These are phyloP conservation scores for Eucalyptus victrix DNA, from an alignment of 345 rosid genomes.

Conservation along the genomic window DNA sequence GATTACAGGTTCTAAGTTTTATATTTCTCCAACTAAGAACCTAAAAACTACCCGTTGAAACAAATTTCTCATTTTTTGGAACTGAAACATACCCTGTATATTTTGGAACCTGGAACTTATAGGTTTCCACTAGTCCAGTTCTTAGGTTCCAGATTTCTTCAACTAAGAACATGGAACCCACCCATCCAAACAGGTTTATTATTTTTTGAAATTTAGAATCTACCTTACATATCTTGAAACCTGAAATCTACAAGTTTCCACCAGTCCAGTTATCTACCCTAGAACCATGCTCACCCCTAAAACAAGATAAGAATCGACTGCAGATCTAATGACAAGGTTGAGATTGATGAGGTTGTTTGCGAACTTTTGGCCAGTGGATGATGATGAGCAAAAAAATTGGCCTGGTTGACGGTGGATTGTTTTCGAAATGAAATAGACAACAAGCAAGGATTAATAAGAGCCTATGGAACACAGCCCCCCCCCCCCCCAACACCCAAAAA, in stretches of 20 bases:
- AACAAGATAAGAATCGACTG: background rate
- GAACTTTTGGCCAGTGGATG: background rate
- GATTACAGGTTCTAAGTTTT: too few relatives aligned
- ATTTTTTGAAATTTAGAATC: accelerated
- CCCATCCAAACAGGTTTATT: accelerated
- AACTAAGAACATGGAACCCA: accelerated
- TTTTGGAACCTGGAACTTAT: too few relatives aligned
- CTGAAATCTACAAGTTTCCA: accelerated
- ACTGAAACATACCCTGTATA: accelerated
- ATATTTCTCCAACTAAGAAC: too few relatives aligned
- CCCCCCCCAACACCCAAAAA: accelerated
- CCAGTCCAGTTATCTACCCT: accelerated
- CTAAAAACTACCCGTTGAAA: accelerated
- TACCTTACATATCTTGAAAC: too few relatives aligned
- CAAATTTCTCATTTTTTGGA: too few relatives aligned
- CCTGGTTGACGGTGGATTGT: background rate
- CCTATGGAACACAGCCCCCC: background rate
- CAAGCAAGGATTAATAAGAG: background rate
- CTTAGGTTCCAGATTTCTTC: too few relatives aligned
- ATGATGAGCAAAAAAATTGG: background rate
- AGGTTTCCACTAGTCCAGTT: accelerated
- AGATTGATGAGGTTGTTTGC: background rate
- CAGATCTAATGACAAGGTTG: background rate
- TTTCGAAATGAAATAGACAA: background rate
- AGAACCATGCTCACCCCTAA: too few relatives aligned